Percentiles rank a stretch among this genome's conserved stretches.
phyloP scores from a whole-genome alignment of 371 early-diverging fungal species.

The Mortierella sp. region DNA sequence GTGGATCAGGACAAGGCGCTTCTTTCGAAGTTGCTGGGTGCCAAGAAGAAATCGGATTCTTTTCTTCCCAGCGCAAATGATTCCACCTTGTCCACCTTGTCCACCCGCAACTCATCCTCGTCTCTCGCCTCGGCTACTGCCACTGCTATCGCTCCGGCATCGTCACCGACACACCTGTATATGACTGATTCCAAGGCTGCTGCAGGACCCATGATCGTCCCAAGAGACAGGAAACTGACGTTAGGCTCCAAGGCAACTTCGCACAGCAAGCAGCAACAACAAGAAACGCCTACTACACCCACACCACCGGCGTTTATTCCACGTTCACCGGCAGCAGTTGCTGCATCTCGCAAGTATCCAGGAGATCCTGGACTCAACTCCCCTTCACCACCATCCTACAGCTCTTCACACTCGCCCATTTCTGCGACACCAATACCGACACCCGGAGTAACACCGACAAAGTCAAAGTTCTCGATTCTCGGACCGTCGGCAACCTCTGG shows the following conservation, averaged over 20 bases:
- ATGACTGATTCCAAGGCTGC: neutral
- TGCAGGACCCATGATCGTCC: neutral
- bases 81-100: neutral
- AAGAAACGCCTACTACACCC: neutral
- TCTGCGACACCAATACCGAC: neutral
- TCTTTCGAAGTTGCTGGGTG: neutral
- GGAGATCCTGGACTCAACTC: neutral
- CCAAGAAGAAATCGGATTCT: neutral
- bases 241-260: neutral
- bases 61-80: neutral
- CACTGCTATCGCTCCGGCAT: neutral
- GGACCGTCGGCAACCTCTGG: neutral
- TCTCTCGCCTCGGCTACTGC: neutral
- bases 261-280: neutral
- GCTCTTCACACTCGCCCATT: neutral
- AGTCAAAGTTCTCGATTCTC: slow-evolving; percentile 4
- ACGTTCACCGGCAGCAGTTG: neutral
- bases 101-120: neutral
- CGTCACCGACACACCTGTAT: neutral
- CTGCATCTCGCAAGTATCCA: neutral
- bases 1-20: neutral
- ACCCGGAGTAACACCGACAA: neutral
- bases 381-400: neutral
- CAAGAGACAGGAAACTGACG: neutral
- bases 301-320: neutral